These are phyloP conservation scores for Leccinum sublutescens DNA, from an alignment of 768 basidiomycete species.

Conservation along the genomic window DNA sequence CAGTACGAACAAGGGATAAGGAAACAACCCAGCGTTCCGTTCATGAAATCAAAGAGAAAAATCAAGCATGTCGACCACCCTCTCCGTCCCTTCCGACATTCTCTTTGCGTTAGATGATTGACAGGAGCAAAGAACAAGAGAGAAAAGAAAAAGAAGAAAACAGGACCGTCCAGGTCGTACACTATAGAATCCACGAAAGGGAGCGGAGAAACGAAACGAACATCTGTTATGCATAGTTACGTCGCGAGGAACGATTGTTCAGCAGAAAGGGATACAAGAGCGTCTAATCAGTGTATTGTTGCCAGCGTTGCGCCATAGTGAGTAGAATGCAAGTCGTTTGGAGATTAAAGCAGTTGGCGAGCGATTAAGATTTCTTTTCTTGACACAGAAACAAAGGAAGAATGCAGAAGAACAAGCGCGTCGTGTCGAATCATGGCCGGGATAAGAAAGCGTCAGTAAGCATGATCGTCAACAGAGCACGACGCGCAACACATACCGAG, in stretches of 20 bases:
- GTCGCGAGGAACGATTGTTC: not conserved
- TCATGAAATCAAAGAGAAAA: not conserved
- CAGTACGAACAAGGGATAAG: not conserved
- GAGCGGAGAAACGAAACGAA: not conserved
- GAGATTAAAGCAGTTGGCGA: not conserved
- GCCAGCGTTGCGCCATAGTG: not conserved
- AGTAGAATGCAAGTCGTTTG: constrained; percentile 3
- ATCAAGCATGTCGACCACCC: not conserved
- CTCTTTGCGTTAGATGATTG: not conserved
- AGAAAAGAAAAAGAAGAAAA: not conserved
- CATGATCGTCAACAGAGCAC: too few species aligned
- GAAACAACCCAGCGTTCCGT: not conserved
- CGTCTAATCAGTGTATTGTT: constrained; percentile 1
- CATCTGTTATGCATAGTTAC: too few species aligned
- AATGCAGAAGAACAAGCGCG: not conserved
- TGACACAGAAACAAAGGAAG: not conserved
- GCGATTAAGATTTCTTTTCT: not conserved
- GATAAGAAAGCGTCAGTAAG: constrained; percentile 5
- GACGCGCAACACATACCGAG: constrained; percentile 49
- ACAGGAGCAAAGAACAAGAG: not conserved
- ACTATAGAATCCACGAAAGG: not conserved
- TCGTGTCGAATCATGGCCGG: constrained; percentile 9
- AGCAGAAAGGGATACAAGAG: not conserved
- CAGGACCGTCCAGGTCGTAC: not conserved
- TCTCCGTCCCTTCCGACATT: not conserved